Conservation (phyloP, 352 stramenopile species). For the Globisporangium sylvaticum region DNA sequence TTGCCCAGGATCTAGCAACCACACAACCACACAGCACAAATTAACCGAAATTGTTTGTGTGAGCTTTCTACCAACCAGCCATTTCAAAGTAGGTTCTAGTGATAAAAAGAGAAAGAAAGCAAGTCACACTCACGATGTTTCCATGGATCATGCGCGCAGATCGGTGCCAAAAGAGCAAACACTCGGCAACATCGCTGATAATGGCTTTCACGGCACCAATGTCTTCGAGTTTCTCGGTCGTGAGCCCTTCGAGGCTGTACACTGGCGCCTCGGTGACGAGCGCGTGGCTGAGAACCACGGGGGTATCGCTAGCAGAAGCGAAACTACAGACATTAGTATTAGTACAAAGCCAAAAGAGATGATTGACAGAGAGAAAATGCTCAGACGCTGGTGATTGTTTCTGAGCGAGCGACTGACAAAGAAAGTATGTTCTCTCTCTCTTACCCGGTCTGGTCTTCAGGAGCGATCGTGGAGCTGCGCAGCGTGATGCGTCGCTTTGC, state of each 20-base stretch:
- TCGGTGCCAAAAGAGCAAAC: constrained; percentile 53
- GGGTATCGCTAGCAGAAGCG: constrained; percentile 31
- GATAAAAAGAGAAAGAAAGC: not conserved
- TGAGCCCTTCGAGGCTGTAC: constrained; percentile 41
- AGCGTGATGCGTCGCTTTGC: constrained; percentile 48
- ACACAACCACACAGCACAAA: not conserved
- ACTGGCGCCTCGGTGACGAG: constrained; percentile 52
- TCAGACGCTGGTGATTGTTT: not conserved
- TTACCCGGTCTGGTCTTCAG: constrained; percentile 58
- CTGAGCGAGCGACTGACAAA: not conserved
- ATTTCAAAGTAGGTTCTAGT: not conserved
- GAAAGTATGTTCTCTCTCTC: not conserved
- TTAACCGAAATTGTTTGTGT: not conserved
- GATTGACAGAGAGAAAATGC: not conserved
- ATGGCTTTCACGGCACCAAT: constrained; percentile 25
- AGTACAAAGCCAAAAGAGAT: constrained; percentile 1
- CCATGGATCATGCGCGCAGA: constrained; percentile 52
- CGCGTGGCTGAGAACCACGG: constrained; percentile 47
- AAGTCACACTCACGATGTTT: constrained; percentile 47
- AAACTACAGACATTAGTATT: constrained; percentile 21
- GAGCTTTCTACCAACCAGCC: not conserved
- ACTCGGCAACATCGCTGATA: constrained; percentile 41
- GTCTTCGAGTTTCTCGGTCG: constrained; percentile 31
- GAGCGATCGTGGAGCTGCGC: constrained; percentile 23
- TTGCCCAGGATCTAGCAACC: constrained; percentile 30